Percentiles rank a stretch among this genome's conserved stretches.
Conservation (phyloP, 169 alveolate genomes). For the Amoebophrya sp. region DNA sequence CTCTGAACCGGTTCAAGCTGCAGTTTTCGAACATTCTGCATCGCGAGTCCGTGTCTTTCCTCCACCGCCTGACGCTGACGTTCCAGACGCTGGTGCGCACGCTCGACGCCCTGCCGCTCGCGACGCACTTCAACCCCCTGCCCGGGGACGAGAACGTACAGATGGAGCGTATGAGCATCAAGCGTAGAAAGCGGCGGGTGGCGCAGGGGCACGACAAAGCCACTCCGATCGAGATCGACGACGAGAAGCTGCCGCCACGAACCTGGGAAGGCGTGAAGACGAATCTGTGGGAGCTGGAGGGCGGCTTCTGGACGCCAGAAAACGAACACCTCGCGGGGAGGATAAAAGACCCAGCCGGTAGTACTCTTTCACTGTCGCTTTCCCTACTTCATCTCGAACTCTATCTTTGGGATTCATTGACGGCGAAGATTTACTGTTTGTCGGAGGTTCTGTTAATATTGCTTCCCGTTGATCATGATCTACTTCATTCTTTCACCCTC, state of each 20-base stretch:
- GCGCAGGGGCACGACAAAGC: background rate
- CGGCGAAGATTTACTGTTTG: too few relatives aligned
- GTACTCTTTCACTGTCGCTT: too few relatives aligned
- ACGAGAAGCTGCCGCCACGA: background rate
- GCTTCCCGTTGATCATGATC: background rate
- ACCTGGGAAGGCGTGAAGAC: background rate
- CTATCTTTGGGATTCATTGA: too few relatives aligned
- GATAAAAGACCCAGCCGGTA: background rate
- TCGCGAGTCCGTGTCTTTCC: background rate
- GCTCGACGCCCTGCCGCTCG: background rate
- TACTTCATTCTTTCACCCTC: background rate
- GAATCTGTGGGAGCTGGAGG: background rate
- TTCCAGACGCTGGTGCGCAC: background rate
- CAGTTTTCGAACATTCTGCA: background rate
- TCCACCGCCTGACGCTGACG: background rate
- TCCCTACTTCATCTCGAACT: too few relatives aligned
- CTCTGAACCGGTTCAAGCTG: background rate
- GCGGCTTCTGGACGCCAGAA: background rate
- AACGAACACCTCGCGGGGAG: background rate
- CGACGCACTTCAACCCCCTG: background rate
- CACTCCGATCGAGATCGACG: background rate
- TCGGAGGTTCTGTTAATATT: too few relatives aligned
- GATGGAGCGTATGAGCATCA: background rate
- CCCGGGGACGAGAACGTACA: background rate
- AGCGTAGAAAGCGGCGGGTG: background rate